A percentile compares a stretch with the other conserved stretches of the same genome.
phyloP scores from a whole-genome alignment of 1,139 yeast species.

The Geotrichum aggregatum region DNA sequence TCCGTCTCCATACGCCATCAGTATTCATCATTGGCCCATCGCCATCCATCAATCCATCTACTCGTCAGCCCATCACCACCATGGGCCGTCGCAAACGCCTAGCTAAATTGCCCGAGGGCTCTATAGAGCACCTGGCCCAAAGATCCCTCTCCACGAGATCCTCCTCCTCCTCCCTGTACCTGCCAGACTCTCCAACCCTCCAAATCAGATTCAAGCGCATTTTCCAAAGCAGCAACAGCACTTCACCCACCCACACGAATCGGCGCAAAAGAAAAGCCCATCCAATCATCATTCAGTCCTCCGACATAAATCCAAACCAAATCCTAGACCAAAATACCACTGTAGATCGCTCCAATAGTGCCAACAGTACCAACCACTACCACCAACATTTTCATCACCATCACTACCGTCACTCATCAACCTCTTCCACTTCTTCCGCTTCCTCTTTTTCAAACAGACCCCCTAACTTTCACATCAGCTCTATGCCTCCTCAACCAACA shows the following conservation, averaged over 20 bases:
- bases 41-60: neutral
- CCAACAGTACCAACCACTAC: slow-evolving; percentile 8
- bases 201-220: slow-evolving; percentile 4
- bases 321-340: no score
- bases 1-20: no score
- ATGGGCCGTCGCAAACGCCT: slow-evolving; percentile 15
- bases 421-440: slow-evolving; percentile 4
- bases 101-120: slow-evolving; percentile 16
- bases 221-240: neutral
- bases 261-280: neutral
- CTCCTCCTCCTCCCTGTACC: slow-evolving; percentile 2
- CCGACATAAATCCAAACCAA: neutral
- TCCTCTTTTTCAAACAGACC: slow-evolving; percentile 17
- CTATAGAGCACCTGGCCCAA: slow-evolving; percentile 18
- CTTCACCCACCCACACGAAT: neutral
- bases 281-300: slow-evolving; percentile 5
- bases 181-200: slow-evolving; percentile 3
- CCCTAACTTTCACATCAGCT: neutral
- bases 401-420: slow-evolving; percentile 5
- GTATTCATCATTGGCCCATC: neutral
- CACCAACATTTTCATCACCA: slow-evolving; percentile 12
- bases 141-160: slow-evolving; percentile 3
- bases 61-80: neutral
- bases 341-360: neutral
- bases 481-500: slow-evolving; percentile 1